Evolutionary conservation across 805 yeast species (phyloP).

Genomic region (Alloascoidea africana): DNA sequence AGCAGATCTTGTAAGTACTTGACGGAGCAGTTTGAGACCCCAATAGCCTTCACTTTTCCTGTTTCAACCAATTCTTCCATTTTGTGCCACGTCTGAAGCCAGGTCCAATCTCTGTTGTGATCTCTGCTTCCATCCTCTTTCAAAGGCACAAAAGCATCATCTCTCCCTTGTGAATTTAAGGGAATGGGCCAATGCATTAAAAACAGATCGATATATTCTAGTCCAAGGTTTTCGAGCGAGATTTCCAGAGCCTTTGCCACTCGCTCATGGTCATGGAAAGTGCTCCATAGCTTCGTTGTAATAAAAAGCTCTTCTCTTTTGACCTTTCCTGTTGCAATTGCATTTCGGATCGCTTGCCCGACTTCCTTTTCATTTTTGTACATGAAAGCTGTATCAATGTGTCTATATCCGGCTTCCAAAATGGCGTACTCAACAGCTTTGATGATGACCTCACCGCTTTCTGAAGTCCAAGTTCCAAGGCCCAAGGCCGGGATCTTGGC

Average conservation of each 20-base stretch:
- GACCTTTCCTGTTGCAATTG: slow-evolving; percentile 38
- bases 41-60: slow-evolving; percentile 46
- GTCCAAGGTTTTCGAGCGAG: slow-evolving; percentile 45
- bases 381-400: slow-evolving; percentile 63
- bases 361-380: slow-evolving; percentile 55
- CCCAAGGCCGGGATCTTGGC: slow-evolving; percentile 50
- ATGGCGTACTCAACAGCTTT: slow-evolving; percentile 46
- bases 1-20: slow-evolving; percentile 35
- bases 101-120: slow-evolving; percentile 23
- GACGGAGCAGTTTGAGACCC: slow-evolving; percentile 54
- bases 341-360: slow-evolving; percentile 25
- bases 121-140: slow-evolving; percentile 24
- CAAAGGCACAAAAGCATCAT: slow-evolving; percentile 23
- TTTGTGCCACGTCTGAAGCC: slow-evolving; percentile 39
- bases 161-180: slow-evolving; percentile 24
- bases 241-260: slow-evolving; percentile 38
- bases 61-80: slow-evolving; percentile 40
- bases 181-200: slow-evolving; percentile 77
- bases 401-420: slow-evolving; percentile 48
- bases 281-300: slow-evolving; percentile 46
- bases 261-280: slow-evolving; percentile 14
- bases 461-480: slow-evolving; percentile 61
- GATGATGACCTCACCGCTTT: slow-evolving; percentile 32
- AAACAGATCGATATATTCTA: slow-evolving; percentile 68
- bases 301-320: slow-evolving; percentile 51